Evolutionary conservation across 2,329 filamentous ascomycete genomes (phyloP), one percentile per base, ranked within the genome.

Genomic region (Gyromitra esculenta): DNA sequence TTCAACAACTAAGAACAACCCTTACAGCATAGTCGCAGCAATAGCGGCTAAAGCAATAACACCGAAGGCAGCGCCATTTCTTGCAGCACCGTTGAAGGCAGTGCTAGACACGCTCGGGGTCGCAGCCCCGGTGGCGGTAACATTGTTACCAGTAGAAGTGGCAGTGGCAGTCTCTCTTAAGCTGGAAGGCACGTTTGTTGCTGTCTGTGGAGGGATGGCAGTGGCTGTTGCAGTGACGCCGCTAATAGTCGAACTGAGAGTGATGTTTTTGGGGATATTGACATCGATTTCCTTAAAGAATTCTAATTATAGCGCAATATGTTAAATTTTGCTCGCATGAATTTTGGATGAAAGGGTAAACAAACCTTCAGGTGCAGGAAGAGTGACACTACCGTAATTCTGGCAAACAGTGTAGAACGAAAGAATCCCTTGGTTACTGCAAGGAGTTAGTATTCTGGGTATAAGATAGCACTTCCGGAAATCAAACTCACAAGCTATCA

Each of bases 231-330:
- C 11, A 15, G 64, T 13, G 5, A 67, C 1, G 18, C 37, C 43
- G 48, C 31, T 15, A 21, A 37, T 48, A 45, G 15, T 43, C 39
- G 54, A 18, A 13, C 31, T 41, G 15, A 50, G 15, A 11, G 43
- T 35, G n/a, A 69, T 13, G 21, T 35, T 18, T 8, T 7, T 39
- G 1, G 54, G 66, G 4, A 50, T 41, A 62, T 41, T 2, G 21
- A 70, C 43, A 62, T 48, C 18, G 18, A 70, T 45, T 31, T 70
- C 66, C 9, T 62, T 70, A 9, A 70, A 64, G 60, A 43, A 62
- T 18, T 70, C 66, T 62, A 11, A 13, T 7, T 41, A 21, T 54
- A 37, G 56, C 18, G 13, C 39, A 54, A 15, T n/a, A 8, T 48
- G 39, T 59, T 70, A 62, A 31, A 35, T 5, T 31, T 64, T 7